These are phyloP conservation scores for Rhododendron ferrugineum DNA, from an alignment of 148 eudicot species.

Conservation along the genomic window DNA sequence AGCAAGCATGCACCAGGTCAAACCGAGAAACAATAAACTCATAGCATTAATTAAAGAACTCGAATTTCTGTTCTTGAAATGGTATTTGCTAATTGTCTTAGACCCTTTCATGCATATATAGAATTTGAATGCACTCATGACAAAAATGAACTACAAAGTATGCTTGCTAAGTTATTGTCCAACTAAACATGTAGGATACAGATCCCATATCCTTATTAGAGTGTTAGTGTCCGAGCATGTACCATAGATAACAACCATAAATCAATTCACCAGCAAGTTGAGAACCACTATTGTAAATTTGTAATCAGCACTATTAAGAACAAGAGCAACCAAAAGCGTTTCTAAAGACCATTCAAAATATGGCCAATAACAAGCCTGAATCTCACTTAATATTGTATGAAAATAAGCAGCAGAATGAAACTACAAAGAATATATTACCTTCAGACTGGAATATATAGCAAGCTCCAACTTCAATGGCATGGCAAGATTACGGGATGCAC, in stretches of 20 bases:
- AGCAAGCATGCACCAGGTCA: not conserved
- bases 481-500: constrained; percentile 61
- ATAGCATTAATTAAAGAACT: not conserved
- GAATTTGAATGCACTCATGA: not conserved
- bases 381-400: not conserved
- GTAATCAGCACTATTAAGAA: not conserved
- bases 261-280: not conserved
- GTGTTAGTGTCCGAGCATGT: not conserved
- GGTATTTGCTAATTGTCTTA: not conserved
- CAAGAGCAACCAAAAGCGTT: not conserved
- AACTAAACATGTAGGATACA: not conserved
- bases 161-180: not conserved
- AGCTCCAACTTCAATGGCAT: constrained; percentile 91
- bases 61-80: not conserved
- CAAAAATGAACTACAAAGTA: not conserved
- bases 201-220: not conserved
- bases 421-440: constrained; percentile 44
- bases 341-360: not conserved
- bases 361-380: not conserved
- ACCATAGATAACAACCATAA: not conserved
- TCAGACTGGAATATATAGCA: constrained; percentile 55
- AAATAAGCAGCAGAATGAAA: not conserved
- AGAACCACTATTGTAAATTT: not conserved
- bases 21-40: not conserved
- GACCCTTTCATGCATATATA: not conserved